These are phyloP conservation scores for Lyophyllum semitale DNA, from an alignment of 768 basidiomycete species.

Conservation along the genomic window DNA sequence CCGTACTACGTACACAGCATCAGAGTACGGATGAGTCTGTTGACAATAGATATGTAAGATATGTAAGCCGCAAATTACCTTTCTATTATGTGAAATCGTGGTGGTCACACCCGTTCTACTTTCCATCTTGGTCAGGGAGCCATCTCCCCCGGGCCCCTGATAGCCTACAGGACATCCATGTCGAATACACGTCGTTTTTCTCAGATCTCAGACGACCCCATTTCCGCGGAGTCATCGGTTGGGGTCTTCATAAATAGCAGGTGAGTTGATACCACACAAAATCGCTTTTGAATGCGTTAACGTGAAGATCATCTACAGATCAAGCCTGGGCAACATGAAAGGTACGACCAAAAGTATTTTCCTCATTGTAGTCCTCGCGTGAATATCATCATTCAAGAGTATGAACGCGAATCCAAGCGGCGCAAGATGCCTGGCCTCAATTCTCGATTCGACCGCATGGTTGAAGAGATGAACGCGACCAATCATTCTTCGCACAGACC, in stretches of 20 bases:
- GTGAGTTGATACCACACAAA: slow-evolving; percentile 5
- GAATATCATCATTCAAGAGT: no score
- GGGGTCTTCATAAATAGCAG: slow-evolving; percentile 20
- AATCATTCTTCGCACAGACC: slow-evolving; percentile 24
- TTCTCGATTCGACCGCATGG: slow-evolving; percentile 66
- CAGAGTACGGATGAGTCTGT: no score
- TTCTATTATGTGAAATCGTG: no score
- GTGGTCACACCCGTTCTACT: neutral
- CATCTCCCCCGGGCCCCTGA: neutral
- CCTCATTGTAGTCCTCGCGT: no score
- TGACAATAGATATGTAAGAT: no score
- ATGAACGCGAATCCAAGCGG: slow-evolving; percentile 39
- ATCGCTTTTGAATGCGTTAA: neutral
- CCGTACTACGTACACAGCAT: no score
- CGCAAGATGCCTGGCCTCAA: slow-evolving; percentile 54
- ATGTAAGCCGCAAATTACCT: no score
- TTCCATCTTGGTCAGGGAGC: neutral
- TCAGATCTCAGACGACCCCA: slow-evolving; percentile 13
- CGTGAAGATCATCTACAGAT: slow-evolving; percentile 7
- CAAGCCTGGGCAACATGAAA: slow-evolving; percentile 10
- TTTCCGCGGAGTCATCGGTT: slow-evolving; percentile 10
- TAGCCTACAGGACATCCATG: neutral
- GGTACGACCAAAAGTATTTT: neutral
- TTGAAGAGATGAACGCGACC: slow-evolving; percentile 54
- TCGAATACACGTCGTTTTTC: slow-evolving; percentile 17